Evolutionary conservation across 148 eudicot genomes (phyloP).

Genomic region (Rhododendron ovatum): DNA sequence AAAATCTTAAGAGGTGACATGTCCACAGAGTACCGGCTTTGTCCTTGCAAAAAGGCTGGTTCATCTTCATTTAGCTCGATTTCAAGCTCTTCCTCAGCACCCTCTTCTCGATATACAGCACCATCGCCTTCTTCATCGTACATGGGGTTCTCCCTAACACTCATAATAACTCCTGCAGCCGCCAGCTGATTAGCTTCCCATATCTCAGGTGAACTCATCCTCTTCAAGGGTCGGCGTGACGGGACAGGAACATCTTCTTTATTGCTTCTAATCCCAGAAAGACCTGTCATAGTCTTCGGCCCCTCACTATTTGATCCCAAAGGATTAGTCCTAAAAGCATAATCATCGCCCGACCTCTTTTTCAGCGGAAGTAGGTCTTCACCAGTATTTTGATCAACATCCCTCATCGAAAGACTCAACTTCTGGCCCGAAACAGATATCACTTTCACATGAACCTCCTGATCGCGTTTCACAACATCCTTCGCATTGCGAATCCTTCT

Average conservation of each 20-base stretch:
- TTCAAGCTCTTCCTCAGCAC: conserved; percentile 84
- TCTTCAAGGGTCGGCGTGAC: conserved; percentile 67
- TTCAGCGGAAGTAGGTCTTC: too few species aligned
- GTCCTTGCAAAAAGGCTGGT: conserved; percentile 77
- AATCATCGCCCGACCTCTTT: conserved; percentile 44
- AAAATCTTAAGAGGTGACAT: conserved; percentile 91
- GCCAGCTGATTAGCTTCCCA: conserved; percentile 88
- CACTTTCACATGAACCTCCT: conserved; percentile 79
- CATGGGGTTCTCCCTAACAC: conserved; percentile 61
- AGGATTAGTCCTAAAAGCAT: conserved; percentile 8
- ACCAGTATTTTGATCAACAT: conserved; percentile 38
- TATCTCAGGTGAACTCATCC: conserved; percentile 84
- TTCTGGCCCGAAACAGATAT: conserved; percentile 65
- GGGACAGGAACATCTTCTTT: conserved; percentile 38
- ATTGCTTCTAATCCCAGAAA: too few species aligned
- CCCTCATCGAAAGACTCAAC: conserved; percentile 77
- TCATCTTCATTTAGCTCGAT: conserved; percentile 86
- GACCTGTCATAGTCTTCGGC: too few species aligned
- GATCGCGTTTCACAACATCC: conserved; percentile 79
- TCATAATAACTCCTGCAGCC: conserved; percentile 70
- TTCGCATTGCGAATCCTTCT: conserved; percentile 54
- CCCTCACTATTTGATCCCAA: too few species aligned
- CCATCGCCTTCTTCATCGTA: conserved; percentile 80
- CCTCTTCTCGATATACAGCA: conserved; percentile 70
- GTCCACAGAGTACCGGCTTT: conserved; percentile 64